A percentile compares a stretch with the other conserved stretches of the same genome.
phyloP scores from a whole-genome alignment of 2,329 filamentous ascomycete species.

The Proliferodiscus dingleyae region DNA sequence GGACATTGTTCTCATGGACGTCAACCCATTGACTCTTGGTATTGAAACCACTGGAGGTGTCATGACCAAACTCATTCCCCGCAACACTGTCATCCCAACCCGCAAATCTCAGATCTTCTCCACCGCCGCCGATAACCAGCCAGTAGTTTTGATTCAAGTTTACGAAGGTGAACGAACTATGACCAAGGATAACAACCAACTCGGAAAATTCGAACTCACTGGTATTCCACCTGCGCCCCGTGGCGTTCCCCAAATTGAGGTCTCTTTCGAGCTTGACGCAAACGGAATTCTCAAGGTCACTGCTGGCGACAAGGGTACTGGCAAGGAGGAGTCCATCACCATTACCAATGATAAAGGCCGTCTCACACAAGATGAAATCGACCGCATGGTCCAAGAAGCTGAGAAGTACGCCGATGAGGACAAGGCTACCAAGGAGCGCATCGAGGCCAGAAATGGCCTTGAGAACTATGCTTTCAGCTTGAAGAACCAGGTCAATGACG shows the following conservation, averaged over 20 bases:
- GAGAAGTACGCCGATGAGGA: constrained; percentile 99
- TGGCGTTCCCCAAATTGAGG: constrained; percentile 96
- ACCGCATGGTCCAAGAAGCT: constrained; percentile 97
- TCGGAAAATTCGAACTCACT: constrained; percentile 97
- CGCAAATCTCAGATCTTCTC: constrained; percentile 98
- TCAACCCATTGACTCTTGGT: constrained; percentile 93
- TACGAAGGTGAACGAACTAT: constrained; percentile 90
- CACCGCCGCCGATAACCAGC: constrained; percentile 94
- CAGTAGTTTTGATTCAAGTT: constrained; percentile 90
- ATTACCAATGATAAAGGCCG: constrained; percentile 99
- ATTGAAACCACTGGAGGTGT: constrained; percentile 97
- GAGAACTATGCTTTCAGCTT: constrained; percentile 99
- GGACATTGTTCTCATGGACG: constrained; percentile 90
- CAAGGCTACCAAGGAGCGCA: constrained; percentile 95
- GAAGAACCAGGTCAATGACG: constrained; percentile 98
- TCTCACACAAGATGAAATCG: constrained; percentile 92
- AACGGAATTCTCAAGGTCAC: constrained; percentile 98
- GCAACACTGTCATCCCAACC: constrained; percentile 91
- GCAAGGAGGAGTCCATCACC: constrained; percentile 95
- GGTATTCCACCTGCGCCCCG: constrained; percentile 92
- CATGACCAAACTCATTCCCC: constrained; percentile 94
- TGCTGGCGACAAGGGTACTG: constrained; percentile 95
- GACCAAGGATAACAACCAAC: constrained; percentile 95
- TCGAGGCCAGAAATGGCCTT: constrained; percentile 91
- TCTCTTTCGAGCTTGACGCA: constrained; percentile 94